phyloP scores from a whole-genome alignment of 768 basidiomycete species.

The Macrocybe gigantea region DNA sequence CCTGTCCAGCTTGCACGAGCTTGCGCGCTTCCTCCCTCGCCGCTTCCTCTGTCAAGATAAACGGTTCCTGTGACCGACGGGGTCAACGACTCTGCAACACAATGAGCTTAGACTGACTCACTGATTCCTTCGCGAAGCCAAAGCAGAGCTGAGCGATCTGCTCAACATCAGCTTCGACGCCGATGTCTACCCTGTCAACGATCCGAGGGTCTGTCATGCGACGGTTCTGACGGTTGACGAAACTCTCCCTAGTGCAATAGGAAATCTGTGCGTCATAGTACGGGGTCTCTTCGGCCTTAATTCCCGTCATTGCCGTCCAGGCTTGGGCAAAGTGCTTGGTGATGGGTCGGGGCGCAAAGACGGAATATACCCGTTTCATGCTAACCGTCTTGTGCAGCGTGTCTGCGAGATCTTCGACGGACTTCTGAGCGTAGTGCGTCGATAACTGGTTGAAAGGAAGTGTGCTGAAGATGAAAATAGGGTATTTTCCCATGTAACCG shows the following conservation, averaged over 20 bases:
- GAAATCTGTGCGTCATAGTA: conserved; percentile 62
- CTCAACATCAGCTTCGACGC: conserved; percentile 26
- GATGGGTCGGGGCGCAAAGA: conserved; percentile 52
- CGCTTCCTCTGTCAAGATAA: conserved; percentile 32
- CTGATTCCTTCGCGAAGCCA: conserved; percentile 54
- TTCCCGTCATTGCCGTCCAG: conserved; percentile 44
- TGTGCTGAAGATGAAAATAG: conserved; percentile 56
- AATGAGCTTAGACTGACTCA: conserved; percentile 23
- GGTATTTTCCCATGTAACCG: conserved; percentile 52
- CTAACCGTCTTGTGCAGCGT: conserved; percentile 30
- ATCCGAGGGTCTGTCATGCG: conserved; percentile 10
- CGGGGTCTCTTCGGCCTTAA: conserved; percentile 27
- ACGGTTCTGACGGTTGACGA: conserved; percentile 19
- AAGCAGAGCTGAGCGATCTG: conserved; percentile 43
- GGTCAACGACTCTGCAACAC: not conserved
- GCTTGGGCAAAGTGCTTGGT: conserved; percentile 36
- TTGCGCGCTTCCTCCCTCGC: conserved; percentile 46
- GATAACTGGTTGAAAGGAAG: conserved; percentile 33
- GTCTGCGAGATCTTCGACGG: conserved; percentile 35
- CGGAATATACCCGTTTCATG: conserved; percentile 49
- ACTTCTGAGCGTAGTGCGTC: conserved; percentile 26
- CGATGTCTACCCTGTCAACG: conserved; percentile 37
- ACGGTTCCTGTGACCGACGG: conserved; percentile 37
- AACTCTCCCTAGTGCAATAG: conserved; percentile 43
- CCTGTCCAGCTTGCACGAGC: conserved; percentile 38